Evolutionary conservation across 1,284 basidiomycete genomes (phyloP).

Genomic region (Phlebopus sp.): DNA sequence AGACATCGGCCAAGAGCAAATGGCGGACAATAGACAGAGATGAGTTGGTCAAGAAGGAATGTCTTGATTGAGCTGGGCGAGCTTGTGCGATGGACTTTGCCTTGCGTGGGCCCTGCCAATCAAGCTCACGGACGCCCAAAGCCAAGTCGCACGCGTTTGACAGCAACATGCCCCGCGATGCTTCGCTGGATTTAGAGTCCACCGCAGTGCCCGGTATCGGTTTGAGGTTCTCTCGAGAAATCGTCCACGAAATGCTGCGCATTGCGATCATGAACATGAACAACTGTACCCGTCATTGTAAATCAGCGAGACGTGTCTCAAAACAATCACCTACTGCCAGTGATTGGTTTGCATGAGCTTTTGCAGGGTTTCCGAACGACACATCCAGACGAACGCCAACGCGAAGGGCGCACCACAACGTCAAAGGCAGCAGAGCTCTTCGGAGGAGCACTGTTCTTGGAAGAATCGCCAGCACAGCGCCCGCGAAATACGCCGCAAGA

Average conservation of each 20-base stretch:
- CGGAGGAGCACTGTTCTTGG: constrained; percentile 5
- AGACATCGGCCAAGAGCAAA: neutral
- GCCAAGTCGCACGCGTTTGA: constrained; percentile 10
- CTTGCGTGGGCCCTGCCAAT: constrained; percentile 6
- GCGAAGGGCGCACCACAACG: constrained; percentile 3
- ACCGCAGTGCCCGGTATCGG: neutral
- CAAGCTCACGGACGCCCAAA: constrained; percentile 10
- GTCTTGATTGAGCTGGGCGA: neutral
- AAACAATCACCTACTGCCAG: constrained; percentile 5
- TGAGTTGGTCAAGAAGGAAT: neutral
- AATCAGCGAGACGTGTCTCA: neutral
- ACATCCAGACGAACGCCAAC: constrained; percentile 7
- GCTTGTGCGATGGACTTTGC: neutral
- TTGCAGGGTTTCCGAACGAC: constrained; percentile 8
- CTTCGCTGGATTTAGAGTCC: neutral
- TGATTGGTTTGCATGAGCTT: constrained; percentile 7
- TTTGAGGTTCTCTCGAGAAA: constrained; percentile 1
- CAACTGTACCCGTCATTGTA: neutral
- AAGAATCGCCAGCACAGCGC: neutral
- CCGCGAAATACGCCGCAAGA: neutral
- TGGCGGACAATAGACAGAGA: neutral
- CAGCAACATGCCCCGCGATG: neutral
- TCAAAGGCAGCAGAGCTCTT: constrained; percentile 9
- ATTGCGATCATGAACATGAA: constrained; percentile 8
- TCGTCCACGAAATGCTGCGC: constrained; percentile 10